Evolutionary conservation across 1,284 basidiomycete species (phyloP).

Genomic region (Cryptococcus sp.): DNA sequence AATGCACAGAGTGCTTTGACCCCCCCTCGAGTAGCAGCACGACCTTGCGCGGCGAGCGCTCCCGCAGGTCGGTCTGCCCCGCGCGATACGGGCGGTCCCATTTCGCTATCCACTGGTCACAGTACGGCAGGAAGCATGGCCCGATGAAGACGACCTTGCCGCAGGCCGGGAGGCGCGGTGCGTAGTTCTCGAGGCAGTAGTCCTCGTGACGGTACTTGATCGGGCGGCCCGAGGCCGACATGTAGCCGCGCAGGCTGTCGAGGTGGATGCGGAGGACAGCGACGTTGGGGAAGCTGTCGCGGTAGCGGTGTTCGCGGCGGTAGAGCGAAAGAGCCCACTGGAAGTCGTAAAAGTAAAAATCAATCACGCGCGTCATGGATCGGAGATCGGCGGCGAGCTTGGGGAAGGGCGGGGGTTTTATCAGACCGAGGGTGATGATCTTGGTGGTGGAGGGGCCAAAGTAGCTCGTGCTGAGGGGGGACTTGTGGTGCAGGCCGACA

Average conservation of each 20-base stretch:
- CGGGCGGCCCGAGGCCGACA: neutral
- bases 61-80: neutral
- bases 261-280: conserved; percentile 1
- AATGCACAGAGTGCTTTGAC: neutral
- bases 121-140: neutral
- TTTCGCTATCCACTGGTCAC: neutral
- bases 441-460: neutral
- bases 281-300: neutral
- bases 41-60: neutral
- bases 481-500: neutral
- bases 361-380: neutral
- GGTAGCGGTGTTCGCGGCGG: conserved; percentile 1
- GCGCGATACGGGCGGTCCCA: neutral
- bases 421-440: neutral
- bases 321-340: conserved; percentile 2
- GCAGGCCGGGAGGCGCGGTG: neutral
- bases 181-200: neutral
- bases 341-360: conserved; percentile 1
- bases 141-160: conserved; percentile 1
- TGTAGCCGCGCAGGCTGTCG: neutral
- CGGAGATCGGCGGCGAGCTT: neutral
- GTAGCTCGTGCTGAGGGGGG: neutral
- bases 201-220: neutral
- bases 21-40: neutral
- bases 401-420: neutral